Base-by-base conservation (phyloP, 306 rosid genomes). In the Vigna unguiculata region DNA sequence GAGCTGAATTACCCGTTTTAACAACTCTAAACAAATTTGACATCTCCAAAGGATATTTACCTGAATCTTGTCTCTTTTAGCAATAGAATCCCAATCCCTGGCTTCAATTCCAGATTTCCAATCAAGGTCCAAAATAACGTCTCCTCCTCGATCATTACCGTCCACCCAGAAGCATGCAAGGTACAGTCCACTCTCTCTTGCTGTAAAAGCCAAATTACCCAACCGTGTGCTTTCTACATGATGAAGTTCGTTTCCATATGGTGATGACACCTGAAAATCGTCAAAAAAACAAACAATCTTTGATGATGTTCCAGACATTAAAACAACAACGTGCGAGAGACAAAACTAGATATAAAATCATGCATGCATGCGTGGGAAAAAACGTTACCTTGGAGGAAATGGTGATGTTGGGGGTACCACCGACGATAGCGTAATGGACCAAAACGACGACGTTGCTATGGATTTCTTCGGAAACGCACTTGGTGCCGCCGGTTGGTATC, bases 41-140 rank as follows among this genome's bases (percentile, higher is more conserved):
- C n/a, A n/a, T n/a, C n/a, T n/a, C n/a, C n/a, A n/a, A n/a, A n/a
- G n/a, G n/a, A n/a, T n/a, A n/a, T n/a, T n/a, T 59, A 95, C 99
- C 93, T 90, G 92, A 80, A 95, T 86, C 91, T 92, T 92, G 80
- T 95, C 98, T 78, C 90, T 92, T 77, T 66, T 95, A 38, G 97
- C 97, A 64, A 95, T 93, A 4, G 97, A 83, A 63, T 95, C 96
- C 98, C 98, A 95, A 84, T 95, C 98, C 78, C 83, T 92, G 7
- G 98, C 96, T 9, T 92, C 97, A 82, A 92, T 81, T 65, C 98
- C 98, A 40, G 81, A 88, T 90, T 81, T 95, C 98, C 98, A 92
- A 65, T 95, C 98, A 81, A 95, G 85, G 78, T 89, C 82, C 24
- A 95, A 72, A 73, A 71, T 85, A 47, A 88, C 80, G 0, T 82